Evolutionary conservation across 1,284 basidiomycete genomes (phyloP).

Genomic region (Naganishia albida): DNA sequence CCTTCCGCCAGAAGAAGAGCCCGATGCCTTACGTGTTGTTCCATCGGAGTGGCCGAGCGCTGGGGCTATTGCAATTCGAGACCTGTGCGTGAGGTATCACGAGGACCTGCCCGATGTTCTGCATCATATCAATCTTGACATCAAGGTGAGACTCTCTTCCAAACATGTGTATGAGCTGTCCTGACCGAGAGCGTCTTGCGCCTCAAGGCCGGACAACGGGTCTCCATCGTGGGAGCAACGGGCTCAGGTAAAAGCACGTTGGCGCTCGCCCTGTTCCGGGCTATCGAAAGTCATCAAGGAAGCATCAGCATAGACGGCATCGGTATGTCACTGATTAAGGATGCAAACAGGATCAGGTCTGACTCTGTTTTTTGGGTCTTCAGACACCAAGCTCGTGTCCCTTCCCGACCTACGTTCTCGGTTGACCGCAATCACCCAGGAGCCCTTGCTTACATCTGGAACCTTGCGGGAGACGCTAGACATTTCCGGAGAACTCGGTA

Average conservation of each 20-base stretch:
- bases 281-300: conserved; percentile 66
- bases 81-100: conserved; percentile 69
- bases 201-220: conserved; percentile 65
- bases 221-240: conserved; percentile 74
- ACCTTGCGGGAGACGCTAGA: conserved; percentile 70
- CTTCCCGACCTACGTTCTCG: conserved; percentile 63
- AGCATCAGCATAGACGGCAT: conserved; percentile 69
- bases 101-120: conserved; percentile 71
- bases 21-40: conserved; percentile 37
- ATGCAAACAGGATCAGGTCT: not conserved
- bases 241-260: conserved; percentile 73
- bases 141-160: conserved; percentile 51
- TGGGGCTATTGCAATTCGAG: conserved; percentile 65
- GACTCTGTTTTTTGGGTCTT: not conserved
- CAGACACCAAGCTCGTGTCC: conserved; percentile 60
- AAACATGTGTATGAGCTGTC: not conserved
- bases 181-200: not conserved
- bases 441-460: conserved; percentile 52
- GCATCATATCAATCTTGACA: conserved; percentile 64
- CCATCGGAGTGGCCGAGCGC: conserved; percentile 67
- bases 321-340: conserved; percentile 53
- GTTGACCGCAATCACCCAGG: conserved; percentile 61
- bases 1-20: conserved; percentile 40
- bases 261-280: conserved; percentile 68
- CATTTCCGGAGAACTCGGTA: conserved; percentile 42